Evolutionary conservation across 345 rosid genomes (phyloP), one percentile per base, ranked within the genome.

Genomic region (Rhodamnia argentea): DNA sequence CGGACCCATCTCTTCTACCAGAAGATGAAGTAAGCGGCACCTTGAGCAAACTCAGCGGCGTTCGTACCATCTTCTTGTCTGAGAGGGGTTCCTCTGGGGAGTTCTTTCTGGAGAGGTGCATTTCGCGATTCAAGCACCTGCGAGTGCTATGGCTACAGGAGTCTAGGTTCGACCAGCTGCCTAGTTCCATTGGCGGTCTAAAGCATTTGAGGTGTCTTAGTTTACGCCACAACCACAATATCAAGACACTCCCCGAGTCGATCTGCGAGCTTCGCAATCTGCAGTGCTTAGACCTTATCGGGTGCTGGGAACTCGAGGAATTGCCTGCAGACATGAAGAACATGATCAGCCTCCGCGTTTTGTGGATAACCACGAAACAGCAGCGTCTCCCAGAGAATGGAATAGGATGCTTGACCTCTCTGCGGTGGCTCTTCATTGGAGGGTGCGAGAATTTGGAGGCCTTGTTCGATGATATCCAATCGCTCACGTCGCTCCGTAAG

Each of bases 121-220:
- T 86, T 6, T 52, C 83, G 5, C 88, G 37, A 78, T 88, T 55
- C 52, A 50, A 23, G 16, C 83, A 52, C 22, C 59, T 89, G 70
- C 52, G 84, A 37, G 57, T 85, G 37, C 58, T 88, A 11, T 52
- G 83, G 47, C 78, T 91, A 22, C 4, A 13, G 3, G 13, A 81
- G 23, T 88, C 83, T 6, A 15, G 10, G 37, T 51, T 91, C 26
- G 88, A 85, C 76, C 53, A 47, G 5, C 76, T 86, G 26, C 90
- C 86, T 2, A 74, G 37, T 23, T 70, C 83, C 12, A 78, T 86
- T 37, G 89, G 89, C 14, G 50, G 26, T 13, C 22, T 86, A 85
- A 88, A 87, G 88, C 91, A 87, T 75, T 47, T 88, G 84, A 89
- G 89, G 64, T 87, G 82, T 86, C 87, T 91, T 15, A 23, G 82